phyloP scores from a whole-genome alignment of 352 stramenopile genomes.

The Globisporangium camurandrum region DNA sequence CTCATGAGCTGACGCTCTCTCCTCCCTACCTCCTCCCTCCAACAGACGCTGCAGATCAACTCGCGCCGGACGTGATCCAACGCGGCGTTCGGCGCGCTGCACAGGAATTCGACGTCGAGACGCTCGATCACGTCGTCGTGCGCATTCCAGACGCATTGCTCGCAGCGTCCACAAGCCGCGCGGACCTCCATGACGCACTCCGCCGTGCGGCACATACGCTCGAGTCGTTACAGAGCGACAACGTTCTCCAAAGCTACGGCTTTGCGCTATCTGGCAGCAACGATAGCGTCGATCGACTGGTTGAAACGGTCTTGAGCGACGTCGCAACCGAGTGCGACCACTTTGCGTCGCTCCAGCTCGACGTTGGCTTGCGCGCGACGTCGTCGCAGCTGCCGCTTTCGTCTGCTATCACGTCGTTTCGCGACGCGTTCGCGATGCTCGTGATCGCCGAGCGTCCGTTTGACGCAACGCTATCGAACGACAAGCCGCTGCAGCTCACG shows the following conservation, averaged over 20 bases:
- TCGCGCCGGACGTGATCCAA: constrained; percentile 32
- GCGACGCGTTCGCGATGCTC: constrained; percentile 35
- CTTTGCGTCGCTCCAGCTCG: constrained; percentile 64
- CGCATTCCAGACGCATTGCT: constrained; percentile 65
- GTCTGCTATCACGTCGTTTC: constrained; percentile 27
- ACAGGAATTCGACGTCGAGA: constrained; percentile 46
- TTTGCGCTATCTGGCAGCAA: constrained; percentile 30
- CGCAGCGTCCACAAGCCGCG: constrained; percentile 18
- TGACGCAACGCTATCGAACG: constrained; percentile 48
- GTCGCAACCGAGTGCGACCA: constrained; percentile 32
- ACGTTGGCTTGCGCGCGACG: constrained; percentile 28
- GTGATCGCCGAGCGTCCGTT: constrained; percentile 60
- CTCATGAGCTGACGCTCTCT: background rate
- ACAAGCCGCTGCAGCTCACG: constrained; percentile 53
- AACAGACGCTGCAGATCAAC: constrained; percentile 22
- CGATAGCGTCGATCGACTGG: constrained; percentile 23
- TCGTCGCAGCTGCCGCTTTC: constrained; percentile 25
- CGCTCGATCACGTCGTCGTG: constrained; percentile 52
- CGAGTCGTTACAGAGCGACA: constrained; percentile 27
- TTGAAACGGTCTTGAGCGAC: constrained; percentile 33
- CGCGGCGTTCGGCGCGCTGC: constrained; percentile 41
- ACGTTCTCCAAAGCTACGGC: constrained; percentile 58
- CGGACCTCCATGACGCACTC: constrained; percentile 26
- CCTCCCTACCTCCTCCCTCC: too few relatives aligned
- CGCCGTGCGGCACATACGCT: constrained; percentile 24